Base-by-base conservation (phyloP, 2,329 filamentous ascomycete genomes). In the Aureobasidium sp. region DNA sequence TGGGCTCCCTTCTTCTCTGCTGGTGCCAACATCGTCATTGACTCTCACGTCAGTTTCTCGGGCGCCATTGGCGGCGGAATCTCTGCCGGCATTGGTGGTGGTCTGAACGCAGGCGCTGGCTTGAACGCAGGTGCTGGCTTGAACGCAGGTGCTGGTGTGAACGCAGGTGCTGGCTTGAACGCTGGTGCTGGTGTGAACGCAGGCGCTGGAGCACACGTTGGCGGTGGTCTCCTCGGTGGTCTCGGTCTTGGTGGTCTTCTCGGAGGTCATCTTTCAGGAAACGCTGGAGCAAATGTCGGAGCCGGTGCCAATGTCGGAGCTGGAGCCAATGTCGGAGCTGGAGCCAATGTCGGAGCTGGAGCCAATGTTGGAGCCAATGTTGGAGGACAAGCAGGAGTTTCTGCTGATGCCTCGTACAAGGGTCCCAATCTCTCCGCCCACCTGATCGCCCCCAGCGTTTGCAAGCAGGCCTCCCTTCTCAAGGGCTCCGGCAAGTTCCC, bases 11-110 rank as follows among this genome's bases (percentile, higher is more conserved):
- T 65, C 62, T 73, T 68, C 66, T 58, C 65, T 56, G 61, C 62
- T 8, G 47, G 22, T 25, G 64, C 62, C 11, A 74, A 73, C 64
- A 41, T 74, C 45, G 71, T 73, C 36, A 65, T 74, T 51, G 71
- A 73, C 62, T 55, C 57, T 15, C 72, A 73, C 65, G 37, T 61
- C 2, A 52, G 36, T 17, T 61, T 52, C 57, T 51, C 47, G 8
- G 57, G 31, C 25, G 34, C 45, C 7, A 12, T 37, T 15, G 44
- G 39, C 4, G 36, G 34, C 27, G 56, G 31, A 17, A 42, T 48
- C 8, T 47, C 56, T 17, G 56, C 56, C 8, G 42, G 42, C 0
- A 17, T 42, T 27, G 20, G 20, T 25, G 55, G 14, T 12, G 29
- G 39, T 8, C 11, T 34, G 11, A 22, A 44, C 11, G 39, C 15